Conservation (phyloP, 2,329 filamentous ascomycete species). For the Epichloe gansuensis region DNA sequence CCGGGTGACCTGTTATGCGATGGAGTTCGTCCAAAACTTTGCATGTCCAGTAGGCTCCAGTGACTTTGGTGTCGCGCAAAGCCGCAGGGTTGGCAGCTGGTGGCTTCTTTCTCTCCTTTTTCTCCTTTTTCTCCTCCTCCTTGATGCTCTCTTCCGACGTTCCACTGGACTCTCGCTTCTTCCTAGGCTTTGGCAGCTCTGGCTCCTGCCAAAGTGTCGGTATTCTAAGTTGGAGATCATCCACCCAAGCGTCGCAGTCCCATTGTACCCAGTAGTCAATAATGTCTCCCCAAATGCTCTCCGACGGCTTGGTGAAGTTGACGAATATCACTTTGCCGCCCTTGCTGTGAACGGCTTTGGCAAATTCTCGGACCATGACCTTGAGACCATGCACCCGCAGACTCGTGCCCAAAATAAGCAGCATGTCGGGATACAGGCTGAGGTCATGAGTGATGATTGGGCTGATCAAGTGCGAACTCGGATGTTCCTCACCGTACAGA, state of each 20-base stretch:
- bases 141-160: slow-evolving; percentile 13
- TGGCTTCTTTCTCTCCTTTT: slow-evolving; percentile 18
- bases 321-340: slow-evolving; percentile 60
- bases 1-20: slow-evolving; percentile 18
- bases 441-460: slow-evolving; percentile 57
- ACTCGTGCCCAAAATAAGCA: slow-evolving; percentile 60
- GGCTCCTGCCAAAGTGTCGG: slow-evolving; percentile 46
- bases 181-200: slow-evolving; percentile 29
- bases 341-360: slow-evolving; percentile 54
- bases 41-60: slow-evolving; percentile 30
- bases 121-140: slow-evolving; percentile 20
- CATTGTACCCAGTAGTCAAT: slow-evolving; percentile 65
- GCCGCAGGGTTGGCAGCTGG: slow-evolving; percentile 27
- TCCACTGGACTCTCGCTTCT: slow-evolving; percentile 20
- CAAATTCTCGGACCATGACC: slow-evolving; percentile 57
- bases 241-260: slow-evolving; percentile 64
- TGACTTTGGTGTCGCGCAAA: slow-evolving; percentile 32
- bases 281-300: slow-evolving; percentile 59
- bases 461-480: slow-evolving; percentile 53
- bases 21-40: slow-evolving; percentile 30
- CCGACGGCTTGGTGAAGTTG: slow-evolving; percentile 58
- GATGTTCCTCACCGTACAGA: slow-evolving; percentile 62
- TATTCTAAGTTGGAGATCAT: slow-evolving; percentile 45
- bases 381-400: slow-evolving; percentile 60
- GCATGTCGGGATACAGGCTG: slow-evolving; percentile 48